A percentile compares a stretch with the other conserved stretches of the same genome.
Conservation (phyloP, 2,329 filamentous ascomycete genomes). For the Claviceps maximensis region DNA sequence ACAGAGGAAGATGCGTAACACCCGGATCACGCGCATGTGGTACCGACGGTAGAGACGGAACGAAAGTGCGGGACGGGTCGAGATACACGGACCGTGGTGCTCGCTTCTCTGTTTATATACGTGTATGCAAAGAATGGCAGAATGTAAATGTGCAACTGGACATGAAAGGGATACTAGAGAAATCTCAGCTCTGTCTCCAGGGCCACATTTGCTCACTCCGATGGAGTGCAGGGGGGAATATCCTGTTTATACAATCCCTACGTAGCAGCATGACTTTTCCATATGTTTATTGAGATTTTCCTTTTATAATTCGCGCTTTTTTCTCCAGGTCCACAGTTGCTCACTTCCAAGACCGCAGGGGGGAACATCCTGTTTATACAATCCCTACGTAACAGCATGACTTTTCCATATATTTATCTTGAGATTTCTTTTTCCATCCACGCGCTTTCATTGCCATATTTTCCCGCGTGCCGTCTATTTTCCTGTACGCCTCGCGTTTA, state of each 20-base stretch:
- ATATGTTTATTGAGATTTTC: not conserved
- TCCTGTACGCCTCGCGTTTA: too few relatives aligned
- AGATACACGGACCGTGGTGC: not conserved
- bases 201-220: too few relatives aligned
- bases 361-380: too few relatives aligned
- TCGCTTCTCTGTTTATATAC: not conserved
- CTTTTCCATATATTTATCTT: not conserved
- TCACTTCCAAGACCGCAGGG: too few relatives aligned
- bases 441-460: too few relatives aligned
- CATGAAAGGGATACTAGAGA: not conserved
- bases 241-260: too few relatives aligned
- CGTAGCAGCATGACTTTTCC: not conserved
- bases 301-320: too few relatives aligned
- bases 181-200: too few relatives aligned
- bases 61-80: not conserved
- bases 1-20: conserved; percentile 61
- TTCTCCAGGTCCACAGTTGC: too few relatives aligned
- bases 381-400: not conserved
- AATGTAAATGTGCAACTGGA: not conserved
- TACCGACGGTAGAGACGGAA: conserved; percentile 35
- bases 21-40: conserved; percentile 43
- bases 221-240: too few relatives aligned
- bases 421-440: too few relatives aligned
- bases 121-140: not conserved
- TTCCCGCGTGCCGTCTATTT: too few relatives aligned